Percentiles rank a stretch among this genome's conserved stretches.
phyloP scores from a whole-genome alignment of 2,329 filamentous ascomycete species.

The Pseudocercospora fuligena region DNA sequence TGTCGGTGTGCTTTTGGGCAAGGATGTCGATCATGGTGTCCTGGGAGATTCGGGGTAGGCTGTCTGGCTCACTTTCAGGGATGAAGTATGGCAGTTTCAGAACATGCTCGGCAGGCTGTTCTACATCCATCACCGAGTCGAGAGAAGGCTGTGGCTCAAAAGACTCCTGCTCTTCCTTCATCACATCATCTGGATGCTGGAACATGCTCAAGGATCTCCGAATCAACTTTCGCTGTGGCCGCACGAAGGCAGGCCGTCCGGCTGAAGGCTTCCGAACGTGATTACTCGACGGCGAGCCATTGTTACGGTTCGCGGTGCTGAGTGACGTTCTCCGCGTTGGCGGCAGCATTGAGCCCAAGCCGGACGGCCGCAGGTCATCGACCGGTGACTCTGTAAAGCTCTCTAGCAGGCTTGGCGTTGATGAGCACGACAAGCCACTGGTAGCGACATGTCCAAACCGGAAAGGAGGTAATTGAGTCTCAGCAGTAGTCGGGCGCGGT shows the following conservation, averaged over 20 bases:
- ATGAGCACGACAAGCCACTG: slow-evolving; percentile 48
- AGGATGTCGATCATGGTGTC: slow-evolving; percentile 84
- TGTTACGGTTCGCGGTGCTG: slow-evolving; percentile 64
- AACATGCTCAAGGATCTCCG: slow-evolving; percentile 97
- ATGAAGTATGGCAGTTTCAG: slow-evolving; percentile 83
- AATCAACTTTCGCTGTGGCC: slow-evolving; percentile 83
- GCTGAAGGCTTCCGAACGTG: slow-evolving; percentile 70
- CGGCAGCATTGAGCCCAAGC: slow-evolving; percentile 56
- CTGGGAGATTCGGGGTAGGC: slow-evolving; percentile 83
- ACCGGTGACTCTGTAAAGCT: slow-evolving; percentile 82
- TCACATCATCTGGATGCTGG: slow-evolving; percentile 84
- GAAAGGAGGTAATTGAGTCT: slow-evolving; percentile 73
- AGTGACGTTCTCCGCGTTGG: slow-evolving; percentile 70
- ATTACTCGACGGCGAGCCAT: slow-evolving; percentile 73
- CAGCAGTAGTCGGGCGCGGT: slow-evolving; percentile 61
- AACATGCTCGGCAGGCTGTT: slow-evolving; percentile 66
- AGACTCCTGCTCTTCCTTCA: slow-evolving; percentile 75
- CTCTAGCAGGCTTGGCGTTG: slow-evolving; percentile 73
- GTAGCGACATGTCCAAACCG: slow-evolving; percentile 66
- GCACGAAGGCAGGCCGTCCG: slow-evolving; percentile 60
- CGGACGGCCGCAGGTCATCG: slow-evolving; percentile 68
- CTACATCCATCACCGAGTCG: slow-evolving; percentile 82
- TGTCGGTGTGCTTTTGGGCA: slow-evolving; percentile 77
- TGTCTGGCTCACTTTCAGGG: slow-evolving; percentile 78
- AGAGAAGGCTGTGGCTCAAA: slow-evolving; percentile 54